Base-by-base conservation (phyloP, 495 filamentous ascomycete species). In the Aspergillus cristatus region DNA sequence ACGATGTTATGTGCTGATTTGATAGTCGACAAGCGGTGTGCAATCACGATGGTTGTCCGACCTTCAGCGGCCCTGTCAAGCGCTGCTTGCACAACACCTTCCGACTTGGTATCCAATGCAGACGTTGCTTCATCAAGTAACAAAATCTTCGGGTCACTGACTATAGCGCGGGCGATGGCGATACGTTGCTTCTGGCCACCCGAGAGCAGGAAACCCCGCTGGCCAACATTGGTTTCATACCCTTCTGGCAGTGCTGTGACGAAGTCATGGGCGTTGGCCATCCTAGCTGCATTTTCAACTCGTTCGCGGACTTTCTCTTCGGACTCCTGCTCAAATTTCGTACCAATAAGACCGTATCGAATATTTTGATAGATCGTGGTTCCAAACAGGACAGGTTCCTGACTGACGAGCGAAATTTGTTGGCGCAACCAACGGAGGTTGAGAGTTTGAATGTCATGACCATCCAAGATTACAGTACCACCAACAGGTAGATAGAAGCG, bases 151-250 rank as follows among this genome's bases (percentile, higher is more conserved):
- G 91, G 91, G 53, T 98, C 83, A 32, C 79, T 86, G 18, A 97
- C 86, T 38, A 98, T 78, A 20, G 89, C 90, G 49, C 91, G 77
- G 6, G 91, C 90, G 60, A 83, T 83, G 3, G 78, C 76, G 55
- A 96, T 91, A 42, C 91, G 84, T 56, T 98, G 91, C 57, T 95
- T 96, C 63, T 98, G 91, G 18, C 91, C 91, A 57, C 91, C 91
- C 38, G 82, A 89, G 25, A 98, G 70, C 28, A 95, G 60, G 58
- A 94, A 94, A 10, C 91, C 91, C 31, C 91, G 82, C 58, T 97
- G 90, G 37, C 91, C 91, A 35, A 98, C 91, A 45, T 93, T 84
- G 0, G 91, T 97, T 48, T 95, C 78, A 51, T 95, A 96, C 1
- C 82, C 81, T 55, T 96, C 83, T 0, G 91, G 90, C 3, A 97